Conservation (phyloP, 495 filamentous ascomycete species). For the Trichodelitschia bisporula region DNA sequence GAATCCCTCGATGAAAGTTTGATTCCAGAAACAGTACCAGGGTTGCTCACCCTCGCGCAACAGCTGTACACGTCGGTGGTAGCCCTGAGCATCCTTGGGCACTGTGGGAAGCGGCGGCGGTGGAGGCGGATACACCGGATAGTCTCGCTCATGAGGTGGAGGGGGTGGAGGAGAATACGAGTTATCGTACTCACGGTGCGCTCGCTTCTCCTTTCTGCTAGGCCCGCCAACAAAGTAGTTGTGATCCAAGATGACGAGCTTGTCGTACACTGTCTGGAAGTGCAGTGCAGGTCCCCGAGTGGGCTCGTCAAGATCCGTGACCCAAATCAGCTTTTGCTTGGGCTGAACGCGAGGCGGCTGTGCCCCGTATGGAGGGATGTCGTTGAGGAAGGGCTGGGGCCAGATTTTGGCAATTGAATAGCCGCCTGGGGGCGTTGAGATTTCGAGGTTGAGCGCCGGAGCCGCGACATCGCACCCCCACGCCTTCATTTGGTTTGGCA, state of each 20-base stretch:
- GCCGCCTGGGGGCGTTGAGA: too few relatives aligned
- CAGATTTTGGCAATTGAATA: too few relatives aligned
- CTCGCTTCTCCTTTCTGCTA: slow-evolving; percentile 3
- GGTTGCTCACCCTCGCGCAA: slow-evolving; percentile 38
- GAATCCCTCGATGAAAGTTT: slow-evolving; percentile 56
- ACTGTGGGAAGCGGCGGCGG: too few relatives aligned
- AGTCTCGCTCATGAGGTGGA: too few relatives aligned
- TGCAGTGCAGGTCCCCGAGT: slow-evolving; percentile 50
- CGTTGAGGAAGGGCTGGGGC: too few relatives aligned
- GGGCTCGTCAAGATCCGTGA: slow-evolving; percentile 36
- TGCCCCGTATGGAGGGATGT: too few relatives aligned
- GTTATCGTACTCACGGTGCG: slow-evolving; percentile 12
- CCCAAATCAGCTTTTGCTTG: slow-evolving; percentile 28
- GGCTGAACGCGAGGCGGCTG: slow-evolving; percentile 19
- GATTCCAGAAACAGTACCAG: slow-evolving; percentile 80
- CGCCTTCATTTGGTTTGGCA: slow-evolving; percentile 30
- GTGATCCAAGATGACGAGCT: slow-evolving; percentile 51
- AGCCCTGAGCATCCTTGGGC: slow-evolving; percentile 5
- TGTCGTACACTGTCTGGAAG: slow-evolving; percentile 48
- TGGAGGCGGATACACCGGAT: too few relatives aligned
- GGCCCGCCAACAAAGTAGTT: slow-evolving; percentile 16
- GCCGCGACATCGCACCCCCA: too few relatives aligned
- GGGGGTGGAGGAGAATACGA: too few relatives aligned
- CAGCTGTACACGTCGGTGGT: slow-evolving; percentile 11
- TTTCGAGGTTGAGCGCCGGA: too few relatives aligned